phyloP scores from a whole-genome alignment of 2,329 filamentous ascomycete genomes.

The Fusarium kyushuense region DNA sequence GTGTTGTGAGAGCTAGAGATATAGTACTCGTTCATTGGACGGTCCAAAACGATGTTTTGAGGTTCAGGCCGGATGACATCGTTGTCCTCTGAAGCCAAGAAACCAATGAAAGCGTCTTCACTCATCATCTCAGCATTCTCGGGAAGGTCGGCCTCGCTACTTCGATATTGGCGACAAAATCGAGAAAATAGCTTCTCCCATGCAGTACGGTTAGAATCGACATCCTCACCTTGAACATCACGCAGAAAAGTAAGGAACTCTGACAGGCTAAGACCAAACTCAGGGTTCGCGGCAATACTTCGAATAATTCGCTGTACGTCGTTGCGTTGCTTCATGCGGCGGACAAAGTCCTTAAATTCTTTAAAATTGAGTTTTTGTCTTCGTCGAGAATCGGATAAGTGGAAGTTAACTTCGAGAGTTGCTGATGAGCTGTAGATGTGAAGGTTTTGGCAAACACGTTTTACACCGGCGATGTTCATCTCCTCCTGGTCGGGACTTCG shows the following conservation, averaged over 20 bases:
- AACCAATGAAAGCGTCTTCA: constrained; percentile 81
- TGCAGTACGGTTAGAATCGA: constrained; percentile 71
- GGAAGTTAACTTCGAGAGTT: constrained; percentile 80
- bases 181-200: constrained; percentile 82
- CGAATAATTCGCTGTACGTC: constrained; percentile 83
- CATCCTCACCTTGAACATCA: constrained; percentile 79
- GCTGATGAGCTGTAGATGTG: constrained; percentile 90
- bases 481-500: constrained; percentile 71
- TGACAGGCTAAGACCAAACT: constrained; percentile 73
- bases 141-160: constrained; percentile 58
- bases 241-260: constrained; percentile 84
- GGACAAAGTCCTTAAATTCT: constrained; percentile 87
- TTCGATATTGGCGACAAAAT: constrained; percentile 71
- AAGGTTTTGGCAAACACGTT: constrained; percentile 86
- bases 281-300: constrained; percentile 67
- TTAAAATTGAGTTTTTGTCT: constrained; percentile 78
- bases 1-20: constrained; percentile 99
- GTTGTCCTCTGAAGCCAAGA: constrained; percentile 80
- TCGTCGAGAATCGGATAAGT: constrained; percentile 73
- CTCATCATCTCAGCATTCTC: constrained; percentile 72
- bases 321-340: constrained; percentile 82
- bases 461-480: constrained; percentile 82
- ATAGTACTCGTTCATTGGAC: constrained; percentile 95
- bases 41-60: constrained; percentile 75
- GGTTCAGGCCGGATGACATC: constrained; percentile 72